These are phyloP conservation scores for Berkeleyomyces basicola DNA, from an alignment of 2,329 filamentous ascomycete species.

Conservation along the genomic window DNA sequence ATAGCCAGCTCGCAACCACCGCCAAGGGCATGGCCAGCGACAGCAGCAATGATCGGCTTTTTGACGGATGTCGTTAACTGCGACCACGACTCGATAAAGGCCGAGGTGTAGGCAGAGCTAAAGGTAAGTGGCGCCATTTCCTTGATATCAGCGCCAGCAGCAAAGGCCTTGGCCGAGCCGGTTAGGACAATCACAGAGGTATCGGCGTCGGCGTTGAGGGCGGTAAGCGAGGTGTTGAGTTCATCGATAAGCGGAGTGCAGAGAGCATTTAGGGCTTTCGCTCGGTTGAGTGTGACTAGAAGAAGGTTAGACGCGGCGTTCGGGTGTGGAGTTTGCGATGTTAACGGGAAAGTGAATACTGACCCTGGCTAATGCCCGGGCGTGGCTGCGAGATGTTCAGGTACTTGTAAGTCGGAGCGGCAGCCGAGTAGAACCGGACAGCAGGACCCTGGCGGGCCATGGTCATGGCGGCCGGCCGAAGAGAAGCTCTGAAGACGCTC, in stretches of 20 bases:
- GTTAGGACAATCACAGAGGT: conserved; percentile 72
- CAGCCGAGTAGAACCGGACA: conserved; percentile 3
- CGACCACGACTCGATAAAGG: conserved; percentile 95
- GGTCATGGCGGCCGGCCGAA: background rate
- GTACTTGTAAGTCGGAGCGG: conserved; percentile 50
- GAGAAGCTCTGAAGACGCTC: background rate
- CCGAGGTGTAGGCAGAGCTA: conserved; percentile 65
- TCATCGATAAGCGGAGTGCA: conserved; percentile 81
- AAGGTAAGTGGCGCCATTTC: conserved; percentile 94
- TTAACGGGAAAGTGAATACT: conserved; percentile 14
- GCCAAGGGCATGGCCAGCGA: conserved; percentile 86
- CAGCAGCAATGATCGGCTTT: conserved; percentile 86
- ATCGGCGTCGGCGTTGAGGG: conserved; percentile 51
- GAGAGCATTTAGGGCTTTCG: conserved; percentile 89
- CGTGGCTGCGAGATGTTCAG: conserved; percentile 69
- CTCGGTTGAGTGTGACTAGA: conserved; percentile 78
- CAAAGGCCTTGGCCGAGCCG: conserved; percentile 78
- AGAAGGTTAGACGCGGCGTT: background rate
- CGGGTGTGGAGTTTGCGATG: too few species aligned
- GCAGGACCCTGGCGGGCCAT: background rate
- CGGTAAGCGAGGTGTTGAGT: conserved; percentile 60
- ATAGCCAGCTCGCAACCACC: conserved; percentile 93
- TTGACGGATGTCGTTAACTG: conserved; percentile 68
- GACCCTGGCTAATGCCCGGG: conserved; percentile 83
- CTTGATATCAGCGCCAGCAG: conserved; percentile 94